Conservation (phyloP, 2,329 filamentous ascomycete genomes). For the Colletotrichum tropicicola region DNA sequence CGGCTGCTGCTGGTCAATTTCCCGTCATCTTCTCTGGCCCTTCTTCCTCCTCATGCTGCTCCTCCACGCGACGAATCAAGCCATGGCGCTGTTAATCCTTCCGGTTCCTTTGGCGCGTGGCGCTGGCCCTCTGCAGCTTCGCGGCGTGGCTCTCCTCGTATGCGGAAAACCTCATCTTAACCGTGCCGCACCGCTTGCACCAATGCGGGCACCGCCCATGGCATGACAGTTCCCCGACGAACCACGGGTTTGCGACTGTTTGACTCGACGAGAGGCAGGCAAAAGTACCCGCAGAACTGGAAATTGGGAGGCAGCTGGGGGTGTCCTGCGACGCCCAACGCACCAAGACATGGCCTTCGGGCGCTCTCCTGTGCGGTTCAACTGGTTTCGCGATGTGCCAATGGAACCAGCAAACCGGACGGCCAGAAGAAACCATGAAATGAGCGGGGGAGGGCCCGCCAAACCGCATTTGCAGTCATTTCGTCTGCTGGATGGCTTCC, state of each 20-base stretch:
- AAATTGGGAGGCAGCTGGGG: conserved; percentile 2
- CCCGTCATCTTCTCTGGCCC: background rate
- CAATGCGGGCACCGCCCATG: background rate
- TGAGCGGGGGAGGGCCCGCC: background rate
- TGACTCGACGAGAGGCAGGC: background rate
- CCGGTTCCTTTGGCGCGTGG: background rate
- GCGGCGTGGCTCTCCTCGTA: background rate
- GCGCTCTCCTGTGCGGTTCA: background rate
- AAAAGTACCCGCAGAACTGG: background rate
- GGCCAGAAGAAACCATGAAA: too few relatives aligned
- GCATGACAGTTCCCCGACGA: background rate
- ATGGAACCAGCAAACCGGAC: too few relatives aligned
- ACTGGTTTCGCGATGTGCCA: background rate
- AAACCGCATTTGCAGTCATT: background rate
- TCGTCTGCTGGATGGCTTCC: background rate
- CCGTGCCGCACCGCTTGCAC: conserved; percentile 8
- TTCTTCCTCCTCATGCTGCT: background rate
- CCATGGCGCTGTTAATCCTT: background rate
- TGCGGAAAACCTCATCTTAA: background rate
- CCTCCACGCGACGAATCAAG: background rate
- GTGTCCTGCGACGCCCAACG: background rate
- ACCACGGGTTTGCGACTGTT: background rate
- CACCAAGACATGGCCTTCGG: background rate
- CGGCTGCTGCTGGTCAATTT: background rate
- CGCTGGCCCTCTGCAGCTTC: too few relatives aligned